phyloP scores from a whole-genome alignment of 208 protist species.

The Trypanosoma cruzi region DNA sequence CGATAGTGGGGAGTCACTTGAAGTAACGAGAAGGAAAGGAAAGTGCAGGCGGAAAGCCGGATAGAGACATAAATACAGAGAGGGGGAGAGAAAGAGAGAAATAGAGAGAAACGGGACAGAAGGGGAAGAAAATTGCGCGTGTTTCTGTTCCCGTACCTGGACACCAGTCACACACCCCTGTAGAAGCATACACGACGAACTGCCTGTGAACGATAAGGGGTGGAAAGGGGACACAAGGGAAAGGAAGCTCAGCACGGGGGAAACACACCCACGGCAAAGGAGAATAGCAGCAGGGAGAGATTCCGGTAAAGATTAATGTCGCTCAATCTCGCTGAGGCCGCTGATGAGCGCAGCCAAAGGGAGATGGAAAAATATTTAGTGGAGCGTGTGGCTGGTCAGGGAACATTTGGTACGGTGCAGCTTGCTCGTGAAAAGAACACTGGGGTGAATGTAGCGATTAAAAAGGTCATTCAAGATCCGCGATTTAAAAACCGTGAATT shows the following conservation, averaged over 20 bases:
- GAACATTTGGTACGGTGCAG: slow-evolving; percentile 97
- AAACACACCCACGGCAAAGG: not conserved
- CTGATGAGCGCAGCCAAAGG: slow-evolving; percentile 63
- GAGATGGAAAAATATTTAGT: slow-evolving; percentile 91
- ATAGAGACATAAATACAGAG: slow-evolving; percentile 26
- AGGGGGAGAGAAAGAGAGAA: slow-evolving; percentile 20
- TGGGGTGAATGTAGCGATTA: slow-evolving; percentile 77
- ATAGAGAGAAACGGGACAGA: slow-evolving; percentile 7
- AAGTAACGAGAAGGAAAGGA: slow-evolving; percentile 24
- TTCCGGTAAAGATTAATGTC: slow-evolving; percentile 42
- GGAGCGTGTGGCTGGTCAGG: slow-evolving; percentile 95
- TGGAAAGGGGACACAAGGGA: not conserved
- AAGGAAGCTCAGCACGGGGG: no score
- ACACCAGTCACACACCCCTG: no score
- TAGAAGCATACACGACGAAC: no score
- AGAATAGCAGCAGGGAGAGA: slow-evolving; percentile 14
- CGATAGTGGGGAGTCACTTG: not conserved
- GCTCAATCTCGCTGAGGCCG: slow-evolving; percentile 59
- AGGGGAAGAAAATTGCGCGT: not conserved
- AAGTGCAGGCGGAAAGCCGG: slow-evolving; percentile 15
- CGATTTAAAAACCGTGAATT: slow-evolving; percentile 98
- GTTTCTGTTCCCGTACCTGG: no score
- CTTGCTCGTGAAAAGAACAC: slow-evolving; percentile 84
- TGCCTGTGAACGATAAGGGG: not conserved
- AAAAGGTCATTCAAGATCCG: slow-evolving; percentile 96